Evolutionary conservation across 495 filamentous ascomycete genomes (phyloP), one percentile per base, ranked within the genome.

Genomic region (Penicillium canescens): DNA sequence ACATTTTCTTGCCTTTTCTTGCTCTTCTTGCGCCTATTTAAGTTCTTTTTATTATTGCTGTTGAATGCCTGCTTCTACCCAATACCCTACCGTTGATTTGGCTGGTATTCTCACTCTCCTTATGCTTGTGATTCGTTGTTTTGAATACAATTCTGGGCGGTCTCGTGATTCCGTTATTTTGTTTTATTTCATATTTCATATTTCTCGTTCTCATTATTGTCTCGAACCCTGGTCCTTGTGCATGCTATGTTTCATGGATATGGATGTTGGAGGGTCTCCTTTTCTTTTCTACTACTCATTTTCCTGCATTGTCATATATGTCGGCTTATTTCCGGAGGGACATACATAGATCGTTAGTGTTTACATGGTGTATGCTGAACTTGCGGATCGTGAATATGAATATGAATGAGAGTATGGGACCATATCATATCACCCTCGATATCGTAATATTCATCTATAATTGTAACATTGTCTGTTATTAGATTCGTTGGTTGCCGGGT

Each of bases 41-140:
- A 39, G 23, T 12, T 55, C 40, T 20, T 48, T 38, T 51, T 50
- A 39, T 40, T 55, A 5, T 42, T 35, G 36, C 45, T 20, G 20
- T 50, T 44, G 23, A 35, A 20, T 37, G 52, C 46, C 9, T 43
- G 12, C 38, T 52, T 20, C 18, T 61, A 53, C 49, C 42, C 57
- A 73, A 73, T 73, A 73, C 70, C 70, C 70, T 61, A 50, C 47
- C 40, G 28, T 66, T 55, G 48, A 61, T 52, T 55, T 62, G 66
- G 65, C 50, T 68, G 64, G 65, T 71, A 68, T 61, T 63, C 54
- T 62, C 9, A 50, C 56, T 55, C 49, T 63, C 54, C 18, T 63
- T 60, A 52, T 45, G 37, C 20, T 46, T 14, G 33, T 56, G 35
- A 46, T 46, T 18, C 18, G 20, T 42, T 52, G 28, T 45, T 36